These are phyloP conservation scores for Eutrema salsugineum DNA, from an alignment of 441 rosid species.

Conservation along the genomic window DNA sequence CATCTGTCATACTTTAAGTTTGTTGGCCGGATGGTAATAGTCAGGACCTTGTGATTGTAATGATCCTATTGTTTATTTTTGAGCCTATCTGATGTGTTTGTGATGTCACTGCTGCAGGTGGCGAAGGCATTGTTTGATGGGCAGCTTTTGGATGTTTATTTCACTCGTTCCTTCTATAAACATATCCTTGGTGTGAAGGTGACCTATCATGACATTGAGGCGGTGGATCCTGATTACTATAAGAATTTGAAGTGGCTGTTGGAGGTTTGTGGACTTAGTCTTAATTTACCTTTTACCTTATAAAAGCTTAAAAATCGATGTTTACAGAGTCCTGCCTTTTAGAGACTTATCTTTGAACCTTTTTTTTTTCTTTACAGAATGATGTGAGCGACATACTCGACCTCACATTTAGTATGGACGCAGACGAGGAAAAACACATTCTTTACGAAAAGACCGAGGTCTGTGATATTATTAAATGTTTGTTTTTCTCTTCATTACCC, in stretches of 20 bases:
- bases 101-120: slow-evolving; percentile 57
- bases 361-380: slow-evolving; percentile 50
- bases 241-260: slow-evolving; percentile 98
- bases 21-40: slow-evolving; percentile 94
- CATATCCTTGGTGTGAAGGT: slow-evolving; percentile 97
- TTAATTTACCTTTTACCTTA: background rate
- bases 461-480: slow-evolving; percentile 3
- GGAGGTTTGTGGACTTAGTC: slow-evolving; percentile 57
- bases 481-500: background rate
- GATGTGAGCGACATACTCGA: slow-evolving; percentile 85
- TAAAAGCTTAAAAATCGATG: background rate
- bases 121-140: slow-evolving; percentile 97
- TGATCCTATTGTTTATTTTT: background rate
- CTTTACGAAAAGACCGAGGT: slow-evolving; percentile 97
- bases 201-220: slow-evolving; percentile 99
- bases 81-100: slow-evolving; percentile 12
- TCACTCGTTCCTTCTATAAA: slow-evolving; percentile 95
- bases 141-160: slow-evolving; percentile 98
- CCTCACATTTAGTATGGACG: slow-evolving; percentile 98
- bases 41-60: background rate
- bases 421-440: slow-evolving; percentile 97
- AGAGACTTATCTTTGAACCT: background rate
- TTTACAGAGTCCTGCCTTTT: background rate
- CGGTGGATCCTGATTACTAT: slow-evolving; percentile 99
- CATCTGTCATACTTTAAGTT: slow-evolving; percentile 98